These are phyloP conservation scores for Capsicum pubescens DNA, from an alignment of 257 asterid genomes.

Conservation along the genomic window DNA sequence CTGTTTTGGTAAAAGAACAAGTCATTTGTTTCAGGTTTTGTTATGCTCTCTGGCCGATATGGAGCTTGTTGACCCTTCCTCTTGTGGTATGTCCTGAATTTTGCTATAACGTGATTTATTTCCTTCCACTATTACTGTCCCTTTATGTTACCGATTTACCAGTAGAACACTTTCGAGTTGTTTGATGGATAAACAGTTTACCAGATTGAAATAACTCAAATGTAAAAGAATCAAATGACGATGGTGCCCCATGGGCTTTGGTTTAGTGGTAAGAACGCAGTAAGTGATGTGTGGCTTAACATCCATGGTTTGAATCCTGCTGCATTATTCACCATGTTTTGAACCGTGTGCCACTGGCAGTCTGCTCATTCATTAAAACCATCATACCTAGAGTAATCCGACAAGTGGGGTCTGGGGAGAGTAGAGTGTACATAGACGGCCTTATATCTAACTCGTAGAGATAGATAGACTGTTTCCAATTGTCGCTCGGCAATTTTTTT, in stretches of 20 bases:
- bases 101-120: conserved; percentile 10
- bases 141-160: not conserved
- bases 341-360: too few species aligned
- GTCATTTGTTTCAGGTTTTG: conserved; percentile 48
- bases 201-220: not conserved
- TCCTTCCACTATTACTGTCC: not conserved
- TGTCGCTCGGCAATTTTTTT: too few species aligned
- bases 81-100: conserved; percentile 53
- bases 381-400: too few species aligned
- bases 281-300: not conserved
- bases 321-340: too few species aligned
- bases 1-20: conserved; percentile 10
- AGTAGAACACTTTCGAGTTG: conserved; percentile 1
- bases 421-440: too few species aligned
- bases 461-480: too few species aligned
- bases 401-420: too few species aligned
- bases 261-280: not conserved
- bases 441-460: too few species aligned
- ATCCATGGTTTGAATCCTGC: not conserved
- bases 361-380: too few species aligned
- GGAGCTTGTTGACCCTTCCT: conserved; percentile 64
- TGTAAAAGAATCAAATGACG: conserved; percentile 11
- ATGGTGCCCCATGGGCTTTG: not conserved
- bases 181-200: conserved; percentile 6
- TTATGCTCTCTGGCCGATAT: conserved; percentile 69